Base-by-base conservation (phyloP, 2,329 filamentous ascomycete genomes). In the Cadophora malorum region DNA sequence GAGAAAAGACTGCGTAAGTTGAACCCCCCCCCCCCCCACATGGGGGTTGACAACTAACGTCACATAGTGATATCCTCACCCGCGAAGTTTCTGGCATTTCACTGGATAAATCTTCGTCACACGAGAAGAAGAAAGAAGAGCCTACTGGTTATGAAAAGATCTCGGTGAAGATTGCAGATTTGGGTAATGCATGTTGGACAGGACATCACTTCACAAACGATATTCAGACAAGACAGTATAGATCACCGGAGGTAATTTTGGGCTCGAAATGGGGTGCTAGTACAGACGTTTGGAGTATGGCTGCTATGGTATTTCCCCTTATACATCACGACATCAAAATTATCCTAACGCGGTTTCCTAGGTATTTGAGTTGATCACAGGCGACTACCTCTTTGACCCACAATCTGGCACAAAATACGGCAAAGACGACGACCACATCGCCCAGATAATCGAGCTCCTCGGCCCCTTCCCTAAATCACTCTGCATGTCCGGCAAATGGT, bases 211-310 rank as follows among this genome's bases (percentile, higher is more conserved):
- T 99, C 81, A 99, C 96, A 77, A 97, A 99, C 78, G 96, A 99
- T 79, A 99, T 99, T 76, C 96, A 99, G 79, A 99, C 96, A 9
- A 87, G 96, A 76, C 96, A 99, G 81, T 99, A 99, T 80, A 87
- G 96, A 67, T 98, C 96, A 1, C 96, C 96, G 1, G 96, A 99
- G 81, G 96, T 99, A 66, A 98, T 99, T 69, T 83, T 99, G 23
- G 96, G 96, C 49, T 89, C 94, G 3, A 98, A 98, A 83, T 99
- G 96, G 96, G 96, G 96, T 73, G 96, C 96, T n/a, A 98, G 95
- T 78, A 98, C 96, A 1, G 96, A 99, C 80, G 92, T 98, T 8
- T 99, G 96, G 96, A 98, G 95, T 81, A 99, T 99, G 96, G 94
- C 96, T 68, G 92, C 92, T 74, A 99, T 99, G 96, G 96, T 98